These are phyloP conservation scores for Pseudogymnoascus sp. DNA, from an alignment of 2,329 filamentous ascomycete species.

Conservation along the genomic window DNA sequence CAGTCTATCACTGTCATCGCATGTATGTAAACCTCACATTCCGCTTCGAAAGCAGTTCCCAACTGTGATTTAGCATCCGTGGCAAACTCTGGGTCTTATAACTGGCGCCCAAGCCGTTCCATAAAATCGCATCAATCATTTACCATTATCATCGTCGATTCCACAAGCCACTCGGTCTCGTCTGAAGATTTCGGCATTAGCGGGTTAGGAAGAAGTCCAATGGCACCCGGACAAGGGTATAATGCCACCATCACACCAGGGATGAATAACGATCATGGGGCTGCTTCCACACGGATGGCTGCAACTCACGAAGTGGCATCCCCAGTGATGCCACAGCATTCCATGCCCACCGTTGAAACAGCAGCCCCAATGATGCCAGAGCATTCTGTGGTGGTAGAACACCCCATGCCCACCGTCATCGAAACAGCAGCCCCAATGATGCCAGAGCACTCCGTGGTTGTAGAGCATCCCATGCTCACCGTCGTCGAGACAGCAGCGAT, in stretches of 20 bases:
- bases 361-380: not conserved
- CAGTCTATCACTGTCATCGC: not conserved
- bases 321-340: not conserved
- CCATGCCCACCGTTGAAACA: not conserved
- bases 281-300: not conserved
- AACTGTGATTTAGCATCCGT: not conserved
- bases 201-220: not conserved
- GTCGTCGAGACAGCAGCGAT: not conserved
- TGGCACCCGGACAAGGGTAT: not conserved
- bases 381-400: not conserved
- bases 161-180: not conserved
- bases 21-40: not conserved
- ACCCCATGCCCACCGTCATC: not conserved
- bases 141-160: constrained; percentile 5
- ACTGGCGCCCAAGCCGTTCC: constrained; percentile 1
- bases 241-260: not conserved
- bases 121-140: not conserved
- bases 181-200: not conserved
- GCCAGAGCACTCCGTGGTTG: not conserved
- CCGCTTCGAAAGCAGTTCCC: not conserved
- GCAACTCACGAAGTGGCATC: not conserved
- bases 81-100: not conserved
- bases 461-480: not conserved
- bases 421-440: not conserved
- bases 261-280: not conserved